phyloP scores from a whole-genome alignment of 495 filamentous ascomycete species.

The Hypoxylon crocopeplum region DNA sequence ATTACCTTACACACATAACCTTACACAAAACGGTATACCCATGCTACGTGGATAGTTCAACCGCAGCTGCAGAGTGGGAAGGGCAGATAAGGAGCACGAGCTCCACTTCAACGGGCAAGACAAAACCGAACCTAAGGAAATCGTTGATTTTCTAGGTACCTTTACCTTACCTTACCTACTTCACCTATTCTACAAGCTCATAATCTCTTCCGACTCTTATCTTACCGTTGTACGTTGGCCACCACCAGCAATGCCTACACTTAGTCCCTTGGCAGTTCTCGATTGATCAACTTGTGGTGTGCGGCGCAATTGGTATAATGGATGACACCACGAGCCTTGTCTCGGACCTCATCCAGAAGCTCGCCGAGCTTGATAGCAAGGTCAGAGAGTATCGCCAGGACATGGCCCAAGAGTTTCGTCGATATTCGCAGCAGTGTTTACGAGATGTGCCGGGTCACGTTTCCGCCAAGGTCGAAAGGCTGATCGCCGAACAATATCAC shows the following conservation, averaged over 20 bases:
- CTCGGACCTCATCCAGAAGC: constrained; percentile 57
- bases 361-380: constrained; percentile 57
- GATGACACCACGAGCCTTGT: constrained; percentile 56
- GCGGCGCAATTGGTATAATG: constrained; percentile 46
- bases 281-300: constrained; percentile 35
- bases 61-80: constrained; percentile 1
- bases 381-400: constrained; percentile 57
- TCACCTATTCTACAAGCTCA: neutral
- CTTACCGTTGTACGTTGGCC: constrained; percentile 7
- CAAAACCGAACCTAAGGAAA: constrained; percentile 10
- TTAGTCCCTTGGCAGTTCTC: constrained; percentile 32
- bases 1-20: neutral
- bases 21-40: constrained; percentile 9
- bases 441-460: constrained; percentile 52
- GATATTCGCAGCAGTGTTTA: constrained; percentile 54
- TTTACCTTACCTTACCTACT: neutral
- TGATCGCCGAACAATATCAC: constrained; percentile 52
- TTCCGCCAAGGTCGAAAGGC: constrained; percentile 50
- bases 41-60: constrained; percentile 12
- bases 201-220: neutral
- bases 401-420: constrained; percentile 56
- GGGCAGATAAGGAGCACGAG: constrained; percentile 16
- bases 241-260: constrained; percentile 34
- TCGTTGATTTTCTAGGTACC: neutral
- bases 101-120: constrained; percentile 22